phyloP scores from a whole-genome alignment of 2,329 filamentous ascomycete species.

The Karstenula rhodostoma region DNA sequence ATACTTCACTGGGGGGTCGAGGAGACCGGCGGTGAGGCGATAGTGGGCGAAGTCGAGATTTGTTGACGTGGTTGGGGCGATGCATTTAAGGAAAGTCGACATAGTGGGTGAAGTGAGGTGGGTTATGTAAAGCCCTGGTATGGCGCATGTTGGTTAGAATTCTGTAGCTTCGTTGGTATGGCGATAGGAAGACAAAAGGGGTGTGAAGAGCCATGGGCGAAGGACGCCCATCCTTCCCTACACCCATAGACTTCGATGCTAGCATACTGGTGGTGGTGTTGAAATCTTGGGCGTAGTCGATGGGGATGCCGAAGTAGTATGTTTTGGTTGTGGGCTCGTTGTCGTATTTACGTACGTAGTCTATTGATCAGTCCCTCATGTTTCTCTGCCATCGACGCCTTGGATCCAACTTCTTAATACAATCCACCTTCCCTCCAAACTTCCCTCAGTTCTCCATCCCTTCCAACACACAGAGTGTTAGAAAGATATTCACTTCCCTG shows the following conservation, averaged over 20 bases:
- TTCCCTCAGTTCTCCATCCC: too few relatives aligned
- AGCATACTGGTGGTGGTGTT: conserved; percentile 44
- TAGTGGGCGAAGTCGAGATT: conserved; percentile 49
- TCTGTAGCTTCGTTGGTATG: neutral
- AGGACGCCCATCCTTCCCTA: conserved; percentile 22
- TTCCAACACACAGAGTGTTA: neutral
- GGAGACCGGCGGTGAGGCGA: conserved; percentile 35
- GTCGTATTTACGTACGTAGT: conserved; percentile 46
- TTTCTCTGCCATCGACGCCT: too few relatives aligned
- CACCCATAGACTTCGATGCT: conserved; percentile 49
- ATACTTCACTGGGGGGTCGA: conserved; percentile 32
- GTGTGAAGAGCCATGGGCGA: too few relatives aligned
- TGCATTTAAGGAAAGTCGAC: conserved; percentile 36
- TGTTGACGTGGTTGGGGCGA: conserved; percentile 40
- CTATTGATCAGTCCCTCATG: conserved; percentile 47
- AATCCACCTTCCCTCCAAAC: neutral
- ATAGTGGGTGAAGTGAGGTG: conserved; percentile 45
- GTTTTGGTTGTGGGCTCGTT: conserved; percentile 49
- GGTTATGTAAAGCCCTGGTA: conserved; percentile 42
- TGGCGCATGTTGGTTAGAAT: neutral
- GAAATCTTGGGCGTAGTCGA: conserved; percentile 44
- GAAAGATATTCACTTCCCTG: neutral
- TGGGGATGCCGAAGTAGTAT: conserved; percentile 56
- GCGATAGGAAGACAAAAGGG: too few relatives aligned
- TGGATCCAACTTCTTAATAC: neutral